Conservation (phyloP, 352 stramenopile species). For the Peronospora belbahrii region DNA sequence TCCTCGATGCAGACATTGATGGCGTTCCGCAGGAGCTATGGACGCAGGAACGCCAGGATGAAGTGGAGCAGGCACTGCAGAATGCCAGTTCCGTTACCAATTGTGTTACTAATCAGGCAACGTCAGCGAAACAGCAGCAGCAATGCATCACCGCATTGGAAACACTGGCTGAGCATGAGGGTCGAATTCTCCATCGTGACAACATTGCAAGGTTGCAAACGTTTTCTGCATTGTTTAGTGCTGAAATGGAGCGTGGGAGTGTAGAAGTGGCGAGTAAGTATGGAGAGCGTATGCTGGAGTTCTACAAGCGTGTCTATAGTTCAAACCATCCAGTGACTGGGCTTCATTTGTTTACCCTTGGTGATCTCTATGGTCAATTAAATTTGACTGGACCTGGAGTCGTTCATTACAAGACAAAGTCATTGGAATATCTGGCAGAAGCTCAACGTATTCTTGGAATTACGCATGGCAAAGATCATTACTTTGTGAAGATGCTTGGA, state of each 20-base stretch:
- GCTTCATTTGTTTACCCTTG: slow-evolving; percentile 60
- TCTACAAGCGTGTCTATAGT: slow-evolving; percentile 55
- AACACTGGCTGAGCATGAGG: slow-evolving; percentile 22
- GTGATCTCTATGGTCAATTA: slow-evolving; percentile 36
- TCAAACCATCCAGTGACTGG: slow-evolving; percentile 52
- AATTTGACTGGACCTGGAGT: slow-evolving; percentile 1
- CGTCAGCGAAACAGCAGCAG: slow-evolving; percentile 15
- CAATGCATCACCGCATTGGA: slow-evolving; percentile 20
- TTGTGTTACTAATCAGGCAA: not conserved
- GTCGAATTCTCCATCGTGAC: slow-evolving; percentile 24
- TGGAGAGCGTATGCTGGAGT: slow-evolving; percentile 42
- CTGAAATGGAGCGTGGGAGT: slow-evolving; percentile 37
- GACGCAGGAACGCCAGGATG: slow-evolving; percentile 20
- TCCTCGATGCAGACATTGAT: slow-evolving; percentile 44
- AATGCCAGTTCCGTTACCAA: slow-evolving; percentile 16
- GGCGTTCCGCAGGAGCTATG: slow-evolving; percentile 33
- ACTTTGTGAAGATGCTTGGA: slow-evolving; percentile 35
- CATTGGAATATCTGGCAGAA: slow-evolving; percentile 25
- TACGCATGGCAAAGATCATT: slow-evolving; percentile 44
- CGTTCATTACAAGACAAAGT: slow-evolving; percentile 10
- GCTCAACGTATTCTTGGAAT: slow-evolving; percentile 39
- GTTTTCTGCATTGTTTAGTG: slow-evolving; percentile 43
- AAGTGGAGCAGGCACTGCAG: slow-evolving; percentile 20
- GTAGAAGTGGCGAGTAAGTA: slow-evolving; percentile 24
- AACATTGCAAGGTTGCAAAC: slow-evolving; percentile 45